phyloP scores from a whole-genome alignment of 441 rosid species.

The Populus hybrid region DNA sequence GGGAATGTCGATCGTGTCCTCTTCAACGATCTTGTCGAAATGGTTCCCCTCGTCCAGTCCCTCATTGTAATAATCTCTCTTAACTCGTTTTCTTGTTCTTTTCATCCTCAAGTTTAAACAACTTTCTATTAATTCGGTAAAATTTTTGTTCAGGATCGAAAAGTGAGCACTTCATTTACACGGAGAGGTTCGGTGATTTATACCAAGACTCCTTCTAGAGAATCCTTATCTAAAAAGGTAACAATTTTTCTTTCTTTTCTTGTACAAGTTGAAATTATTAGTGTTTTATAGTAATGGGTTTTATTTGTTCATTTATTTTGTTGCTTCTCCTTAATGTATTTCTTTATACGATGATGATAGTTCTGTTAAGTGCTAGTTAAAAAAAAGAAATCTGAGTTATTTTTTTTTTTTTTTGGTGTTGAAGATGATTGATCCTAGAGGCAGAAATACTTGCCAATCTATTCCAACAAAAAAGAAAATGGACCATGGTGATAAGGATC shows the following conservation, averaged over 20 bases:
- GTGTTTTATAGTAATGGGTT: neutral
- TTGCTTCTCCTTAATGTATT: neutral
- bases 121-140: neutral
- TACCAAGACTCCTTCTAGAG: slow-evolving; percentile 93
- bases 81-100: neutral
- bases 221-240: slow-evolving; percentile 60
- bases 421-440: slow-evolving; percentile 50
- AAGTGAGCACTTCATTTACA: slow-evolving; percentile 69
- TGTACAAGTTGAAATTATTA: neutral
- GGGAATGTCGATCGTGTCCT: slow-evolving; percentile 71
- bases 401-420: slow-evolving; percentile 9
- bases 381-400: neutral
- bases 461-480: slow-evolving; percentile 62
- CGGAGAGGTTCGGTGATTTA: slow-evolving; percentile 80
- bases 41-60: slow-evolving; percentile 86
- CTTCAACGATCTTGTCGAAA: slow-evolving; percentile 79
- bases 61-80: slow-evolving; percentile 54
- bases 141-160: slow-evolving; percentile 48
- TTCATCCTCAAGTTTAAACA: neutral
- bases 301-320: neutral
- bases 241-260: neutral
- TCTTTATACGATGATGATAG: neutral
- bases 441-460: slow-evolving; percentile 59
- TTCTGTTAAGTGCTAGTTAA: neutral
- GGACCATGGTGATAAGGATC: slow-evolving; percentile 49